These are phyloP conservation scores for Perilla frutescens DNA, from an alignment of 257 asterid species.

Conservation along the genomic window DNA sequence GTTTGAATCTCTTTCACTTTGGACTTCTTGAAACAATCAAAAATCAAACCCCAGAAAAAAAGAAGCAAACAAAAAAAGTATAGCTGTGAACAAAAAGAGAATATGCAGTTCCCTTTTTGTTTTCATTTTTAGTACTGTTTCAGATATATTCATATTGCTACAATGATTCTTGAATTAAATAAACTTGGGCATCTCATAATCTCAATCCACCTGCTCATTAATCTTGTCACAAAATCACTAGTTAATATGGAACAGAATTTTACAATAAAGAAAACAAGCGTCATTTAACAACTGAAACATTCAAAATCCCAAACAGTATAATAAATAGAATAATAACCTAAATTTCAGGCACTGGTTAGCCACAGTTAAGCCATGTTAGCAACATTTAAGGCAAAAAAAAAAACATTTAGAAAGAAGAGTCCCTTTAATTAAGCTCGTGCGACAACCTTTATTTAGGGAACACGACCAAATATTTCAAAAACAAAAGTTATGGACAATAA, in stretches of 20 bases:
- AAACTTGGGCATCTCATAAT: background rate
- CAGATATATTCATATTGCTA: constrained; percentile 1
- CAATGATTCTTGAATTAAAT: background rate
- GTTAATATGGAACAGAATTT: background rate
- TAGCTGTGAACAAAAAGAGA: constrained; percentile 21
- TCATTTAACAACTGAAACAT: too few relatives aligned
- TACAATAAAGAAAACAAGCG: too few relatives aligned
- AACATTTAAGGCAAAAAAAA: constrained; percentile 15
- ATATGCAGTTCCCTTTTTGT: constrained; percentile 27
- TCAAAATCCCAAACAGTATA: background rate
- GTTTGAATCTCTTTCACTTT: constrained; percentile 53
- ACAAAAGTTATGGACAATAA: constrained; percentile 40
- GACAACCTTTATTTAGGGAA: constrained; percentile 48
- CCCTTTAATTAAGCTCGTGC: constrained; percentile 49
- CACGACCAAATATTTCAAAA: constrained; percentile 37
- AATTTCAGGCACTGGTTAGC: constrained; percentile 28
- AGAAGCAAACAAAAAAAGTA: constrained; percentile 28
- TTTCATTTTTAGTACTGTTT: background rate
- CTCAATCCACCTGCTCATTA: too few relatives aligned
- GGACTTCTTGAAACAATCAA: constrained; percentile 61
- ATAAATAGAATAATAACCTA: constrained; percentile 20
- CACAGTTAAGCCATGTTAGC: constrained; percentile 24
- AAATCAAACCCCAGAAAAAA: constrained; percentile 42
- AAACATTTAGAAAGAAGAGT: constrained; percentile 44
- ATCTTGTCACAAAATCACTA: too few relatives aligned